Conservation (phyloP, 305 asterid genomes). For the Rubia tinctorum region DNA sequence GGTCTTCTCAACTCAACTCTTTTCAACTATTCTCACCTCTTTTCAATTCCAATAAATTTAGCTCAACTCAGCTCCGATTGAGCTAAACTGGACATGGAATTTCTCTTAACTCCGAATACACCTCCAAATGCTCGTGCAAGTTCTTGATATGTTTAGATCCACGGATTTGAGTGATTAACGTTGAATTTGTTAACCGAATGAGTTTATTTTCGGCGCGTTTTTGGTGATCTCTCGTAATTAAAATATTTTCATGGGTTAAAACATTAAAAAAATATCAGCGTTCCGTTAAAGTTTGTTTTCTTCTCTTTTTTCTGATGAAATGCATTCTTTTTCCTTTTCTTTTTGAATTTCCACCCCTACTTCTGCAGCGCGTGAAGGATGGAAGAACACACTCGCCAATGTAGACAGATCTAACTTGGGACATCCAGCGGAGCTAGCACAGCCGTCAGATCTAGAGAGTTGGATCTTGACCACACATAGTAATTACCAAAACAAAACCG, state of each 20-base stretch:
- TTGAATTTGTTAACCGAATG: background rate
- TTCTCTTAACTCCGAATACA: too few species aligned
- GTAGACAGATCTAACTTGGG: slow-evolving; percentile 41
- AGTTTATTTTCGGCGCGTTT: background rate
- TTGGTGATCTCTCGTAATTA: background rate
- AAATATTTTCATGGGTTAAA: background rate
- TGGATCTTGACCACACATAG: slow-evolving; percentile 31
- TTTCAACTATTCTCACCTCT: too few species aligned
- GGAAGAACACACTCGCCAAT: slow-evolving; percentile 20
- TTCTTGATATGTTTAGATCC: too few species aligned
- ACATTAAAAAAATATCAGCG: background rate
- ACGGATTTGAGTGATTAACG: too few species aligned
- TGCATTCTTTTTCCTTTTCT: background rate
- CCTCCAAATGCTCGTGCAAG: too few species aligned
- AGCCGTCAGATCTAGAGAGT: slow-evolving; percentile 36
- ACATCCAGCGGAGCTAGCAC: slow-evolving; percentile 20
- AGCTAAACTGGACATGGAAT: too few species aligned
- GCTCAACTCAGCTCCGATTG: too few species aligned
- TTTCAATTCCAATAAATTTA: too few species aligned
- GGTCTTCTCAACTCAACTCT: too few species aligned
- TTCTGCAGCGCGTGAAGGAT: slow-evolving; percentile 14
- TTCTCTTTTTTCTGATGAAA: background rate
- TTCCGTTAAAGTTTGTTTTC: background rate
- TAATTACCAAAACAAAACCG: background rate
- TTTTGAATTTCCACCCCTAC: background rate